phyloP scores from a whole-genome alignment of 1,139 yeast species.

The Candida tropicalis region DNA sequence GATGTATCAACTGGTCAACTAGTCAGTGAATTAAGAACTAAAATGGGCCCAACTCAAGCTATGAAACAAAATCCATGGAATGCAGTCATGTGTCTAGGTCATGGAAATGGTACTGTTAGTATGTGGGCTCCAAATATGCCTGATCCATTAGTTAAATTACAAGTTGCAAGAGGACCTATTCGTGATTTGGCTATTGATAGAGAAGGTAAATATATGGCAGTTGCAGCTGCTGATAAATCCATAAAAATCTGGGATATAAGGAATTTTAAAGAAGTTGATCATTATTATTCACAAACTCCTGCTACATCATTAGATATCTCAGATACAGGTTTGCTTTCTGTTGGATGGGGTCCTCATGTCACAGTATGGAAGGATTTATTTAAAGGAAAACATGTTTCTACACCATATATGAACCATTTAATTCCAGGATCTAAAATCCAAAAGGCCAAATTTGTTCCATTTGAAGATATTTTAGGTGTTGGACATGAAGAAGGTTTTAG shows the following conservation, averaged over 20 bases:
- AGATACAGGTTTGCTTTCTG: conserved; percentile 83
- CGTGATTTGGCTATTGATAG: conserved; percentile 85
- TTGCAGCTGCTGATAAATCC: conserved; percentile 83
- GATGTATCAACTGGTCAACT: conserved; percentile 93
- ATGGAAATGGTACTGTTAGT: conserved; percentile 88
- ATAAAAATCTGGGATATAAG: conserved; percentile 94
- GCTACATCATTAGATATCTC: conserved; percentile 80
- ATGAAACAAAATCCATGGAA: conserved; percentile 95
- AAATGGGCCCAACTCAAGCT: conserved; percentile 85
- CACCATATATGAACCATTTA: conserved; percentile 92
- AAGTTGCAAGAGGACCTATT: conserved; percentile 84
- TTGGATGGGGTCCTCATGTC: conserved; percentile 94
- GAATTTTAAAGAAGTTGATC: conserved; percentile 73
- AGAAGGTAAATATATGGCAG: conserved; percentile 94
- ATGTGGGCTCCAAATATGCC: conserved; percentile 93
- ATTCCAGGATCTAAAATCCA: conserved; percentile 77
- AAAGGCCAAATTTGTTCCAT: conserved; percentile 79
- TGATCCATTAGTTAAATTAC: conserved; percentile 81
- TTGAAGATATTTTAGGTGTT: conserved; percentile 90
- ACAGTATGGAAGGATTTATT: conserved; percentile 84
- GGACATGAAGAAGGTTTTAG: conserved; percentile 83
- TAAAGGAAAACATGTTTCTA: conserved; percentile 51
- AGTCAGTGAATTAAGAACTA: conserved; percentile 82
- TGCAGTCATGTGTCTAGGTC: conserved; percentile 93
- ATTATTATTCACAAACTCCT: conserved; percentile 82